Evolutionary conservation across 768 basidiomycete genomes (phyloP).

Genomic region (Psilocybe cyanescens): DNA sequence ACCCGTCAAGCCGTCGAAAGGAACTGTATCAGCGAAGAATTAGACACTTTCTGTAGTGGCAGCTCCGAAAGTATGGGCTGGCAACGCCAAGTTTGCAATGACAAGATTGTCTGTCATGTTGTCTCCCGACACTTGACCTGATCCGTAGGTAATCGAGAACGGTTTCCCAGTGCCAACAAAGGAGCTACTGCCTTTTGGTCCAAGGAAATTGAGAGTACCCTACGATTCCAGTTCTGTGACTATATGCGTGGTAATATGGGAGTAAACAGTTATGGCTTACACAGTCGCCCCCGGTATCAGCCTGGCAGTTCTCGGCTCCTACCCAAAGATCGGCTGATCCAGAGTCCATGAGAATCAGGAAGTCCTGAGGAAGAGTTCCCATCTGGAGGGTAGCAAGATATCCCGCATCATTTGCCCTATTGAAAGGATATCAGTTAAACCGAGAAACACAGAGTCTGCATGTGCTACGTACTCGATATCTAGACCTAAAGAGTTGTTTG

Average conservation of each 20-base stretch:
- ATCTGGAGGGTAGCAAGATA: constrained; percentile 64
- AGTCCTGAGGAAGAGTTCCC: constrained; percentile 63
- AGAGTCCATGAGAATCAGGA: constrained; percentile 67
- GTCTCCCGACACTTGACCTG: constrained; percentile 67
- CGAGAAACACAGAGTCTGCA: neutral
- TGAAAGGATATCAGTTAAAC: neutral
- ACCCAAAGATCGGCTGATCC: constrained; percentile 76
- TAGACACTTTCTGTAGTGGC: constrained; percentile 60
- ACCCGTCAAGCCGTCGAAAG: constrained; percentile 81
- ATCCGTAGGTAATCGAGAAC: constrained; percentile 71
- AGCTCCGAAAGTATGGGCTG: constrained; percentile 70
- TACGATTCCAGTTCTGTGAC: neutral
- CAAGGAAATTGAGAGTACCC: constrained; percentile 71
- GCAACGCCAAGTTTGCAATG: constrained; percentile 65
- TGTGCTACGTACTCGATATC: constrained; percentile 60
- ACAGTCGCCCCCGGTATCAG: constrained; percentile 43
- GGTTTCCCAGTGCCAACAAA: constrained; percentile 55
- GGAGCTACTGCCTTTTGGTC: constrained; percentile 59
- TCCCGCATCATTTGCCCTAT: constrained; percentile 48
- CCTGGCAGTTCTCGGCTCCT: constrained; percentile 54
- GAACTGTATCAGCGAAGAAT: constrained; percentile 51
- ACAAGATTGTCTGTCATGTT: constrained; percentile 65
- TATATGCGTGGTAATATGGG: neutral
- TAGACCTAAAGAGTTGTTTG: constrained; percentile 62
- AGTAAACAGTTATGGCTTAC: constrained; percentile 27